phyloP scores from a whole-genome alignment of 805 yeast species.

The Lachancea waltii region DNA sequence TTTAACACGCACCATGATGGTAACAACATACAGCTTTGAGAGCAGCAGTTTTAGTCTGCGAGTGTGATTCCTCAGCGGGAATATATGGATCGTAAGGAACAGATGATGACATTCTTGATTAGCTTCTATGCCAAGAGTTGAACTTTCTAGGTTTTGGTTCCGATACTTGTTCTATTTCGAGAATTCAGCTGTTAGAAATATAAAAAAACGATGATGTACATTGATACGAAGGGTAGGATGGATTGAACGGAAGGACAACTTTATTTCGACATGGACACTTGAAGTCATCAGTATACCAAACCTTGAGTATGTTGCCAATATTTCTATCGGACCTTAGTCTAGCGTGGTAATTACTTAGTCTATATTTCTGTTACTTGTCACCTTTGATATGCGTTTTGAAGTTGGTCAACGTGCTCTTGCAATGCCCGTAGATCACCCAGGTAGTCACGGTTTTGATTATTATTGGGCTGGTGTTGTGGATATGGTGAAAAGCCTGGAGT shows the following conservation, averaged over 20 bases:
- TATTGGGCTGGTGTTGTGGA: constrained; percentile 12
- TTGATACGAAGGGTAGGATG: too few relatives aligned
- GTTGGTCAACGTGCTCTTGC: constrained; percentile 62
- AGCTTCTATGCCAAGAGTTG: neutral
- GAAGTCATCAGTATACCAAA: too few relatives aligned
- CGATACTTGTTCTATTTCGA: too few relatives aligned
- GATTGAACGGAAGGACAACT: too few relatives aligned
- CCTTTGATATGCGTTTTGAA: constrained; percentile 30
- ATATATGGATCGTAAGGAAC: constrained; percentile 84
- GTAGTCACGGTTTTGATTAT: constrained; percentile 35
- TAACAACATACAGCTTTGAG: constrained; percentile 62
- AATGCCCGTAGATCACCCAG: constrained; percentile 59
- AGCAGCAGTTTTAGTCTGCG: constrained; percentile 61
- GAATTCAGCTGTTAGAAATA: neutral
- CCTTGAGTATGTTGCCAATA: too few relatives aligned
- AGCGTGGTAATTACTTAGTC: too few relatives aligned
- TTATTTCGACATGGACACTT: too few relatives aligned
- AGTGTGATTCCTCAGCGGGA: constrained; percentile 46
- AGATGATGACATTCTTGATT: constrained; percentile 54
- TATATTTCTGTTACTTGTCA: neutral
- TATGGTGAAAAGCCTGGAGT: constrained; percentile 15
- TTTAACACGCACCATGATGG: neutral
- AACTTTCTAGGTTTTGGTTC: too few relatives aligned
- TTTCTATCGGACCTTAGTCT: too few relatives aligned
- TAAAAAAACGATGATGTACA: neutral